Base-by-base conservation (phyloP, 1,284 basidiomycete genomes). In the Bjerkandera adusta region DNA sequence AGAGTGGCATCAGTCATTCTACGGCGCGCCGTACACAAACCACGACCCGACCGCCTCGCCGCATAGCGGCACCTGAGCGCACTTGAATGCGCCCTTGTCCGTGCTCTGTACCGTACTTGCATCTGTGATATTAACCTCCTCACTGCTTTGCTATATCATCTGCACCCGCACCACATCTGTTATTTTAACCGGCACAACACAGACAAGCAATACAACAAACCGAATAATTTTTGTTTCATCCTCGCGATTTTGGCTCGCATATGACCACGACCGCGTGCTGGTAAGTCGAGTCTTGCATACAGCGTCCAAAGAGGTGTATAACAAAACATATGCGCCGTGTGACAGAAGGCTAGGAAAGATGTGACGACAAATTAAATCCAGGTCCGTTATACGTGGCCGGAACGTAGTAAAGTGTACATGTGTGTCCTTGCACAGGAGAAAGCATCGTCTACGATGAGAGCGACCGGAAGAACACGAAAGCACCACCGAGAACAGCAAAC, bases 1-100 rank as follows among this genome's bases (percentile, higher is more conserved):
- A 15, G 60, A 75, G 11, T 82, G 79, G 78, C 78, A 79, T 54
- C 64, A 73, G 5, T 54, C 69, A 6, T 80, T 75, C 55, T 80
- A 72, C 53, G 63, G 68, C 18, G 68, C 65, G 45, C 66, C 69
- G 30, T 82, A 77, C 48, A 59, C 73, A 37, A 68, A 70, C 48
- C 70, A 68, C 48, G 67, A 65, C 40, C 62, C 75, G 27, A 70
- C 80, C 15, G 69, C 79, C 30, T 68, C 79, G 7, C 76, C 80
- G 48, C 79, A 80, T 56, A 57, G 75, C 38, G 75, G 78, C 48
- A 72, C 64, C 52, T 76, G 65, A 74, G 32, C 54, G 36, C 54
- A 22, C 33, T 27, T 33, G 20, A n/a, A n/a, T n/a, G n/a, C n/a
- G n/a, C n/a, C n/a, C n/a, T n/a, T n/a, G n/a, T n/a, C n/a, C n/a